phyloP scores from a whole-genome alignment of 306 rosid genomes.

The Gleditsia sinensis region DNA sequence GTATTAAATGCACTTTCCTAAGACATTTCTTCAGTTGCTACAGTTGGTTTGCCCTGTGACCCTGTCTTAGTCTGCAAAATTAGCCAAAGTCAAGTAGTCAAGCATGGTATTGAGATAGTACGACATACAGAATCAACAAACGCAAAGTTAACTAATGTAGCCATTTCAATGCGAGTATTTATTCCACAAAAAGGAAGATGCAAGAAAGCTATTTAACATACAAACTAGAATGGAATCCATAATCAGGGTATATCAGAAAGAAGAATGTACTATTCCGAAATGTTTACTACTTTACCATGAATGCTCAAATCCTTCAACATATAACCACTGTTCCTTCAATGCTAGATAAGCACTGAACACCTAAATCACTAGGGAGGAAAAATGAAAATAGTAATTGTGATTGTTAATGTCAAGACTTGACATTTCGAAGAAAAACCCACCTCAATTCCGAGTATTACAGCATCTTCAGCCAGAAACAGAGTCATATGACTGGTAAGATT shows the following conservation, averaged over 20 bases:
- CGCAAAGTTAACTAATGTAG: neutral
- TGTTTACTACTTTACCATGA: neutral
- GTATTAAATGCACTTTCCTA: neutral
- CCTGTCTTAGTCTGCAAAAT: conserved; percentile 7
- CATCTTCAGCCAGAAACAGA: conserved; percentile 70
- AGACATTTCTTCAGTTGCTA: conserved; percentile 4
- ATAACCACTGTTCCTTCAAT: neutral
- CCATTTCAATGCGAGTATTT: neutral
- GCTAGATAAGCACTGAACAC: neutral
- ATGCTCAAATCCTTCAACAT: neutral
- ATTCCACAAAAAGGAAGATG: neutral
- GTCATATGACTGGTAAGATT: conserved; percentile 91
- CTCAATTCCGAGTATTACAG: conserved; percentile 79
- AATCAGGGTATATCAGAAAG: neutral
- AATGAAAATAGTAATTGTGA: neutral
- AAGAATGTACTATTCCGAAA: neutral
- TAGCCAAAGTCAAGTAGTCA: neutral
- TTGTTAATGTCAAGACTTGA: neutral
- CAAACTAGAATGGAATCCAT: neutral
- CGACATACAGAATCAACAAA: conserved; percentile 1
- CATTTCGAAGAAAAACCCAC: conserved; percentile 21
- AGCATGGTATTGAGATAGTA: neutral
- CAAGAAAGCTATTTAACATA: neutral
- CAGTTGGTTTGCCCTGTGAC: neutral
- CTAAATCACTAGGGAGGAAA: neutral